Evolutionary conservation across 2,329 filamentous ascomycete species (phyloP).

Genomic region (Tolypocladium amazonense): DNA sequence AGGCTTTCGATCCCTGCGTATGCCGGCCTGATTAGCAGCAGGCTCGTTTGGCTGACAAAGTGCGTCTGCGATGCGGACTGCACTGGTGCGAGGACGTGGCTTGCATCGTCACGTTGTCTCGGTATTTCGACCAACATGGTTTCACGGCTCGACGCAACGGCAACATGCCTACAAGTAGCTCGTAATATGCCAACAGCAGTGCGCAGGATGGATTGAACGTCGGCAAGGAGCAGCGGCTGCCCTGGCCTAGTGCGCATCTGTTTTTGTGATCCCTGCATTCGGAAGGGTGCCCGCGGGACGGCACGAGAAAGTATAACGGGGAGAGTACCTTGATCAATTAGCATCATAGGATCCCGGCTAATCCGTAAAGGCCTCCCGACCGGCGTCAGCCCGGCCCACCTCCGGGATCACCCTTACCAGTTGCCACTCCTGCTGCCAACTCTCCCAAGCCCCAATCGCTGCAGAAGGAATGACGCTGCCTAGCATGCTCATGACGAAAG

Average conservation of each 20-base stretch:
- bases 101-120: no score
- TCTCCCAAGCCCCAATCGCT: not conserved
- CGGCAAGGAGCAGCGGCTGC: not conserved
- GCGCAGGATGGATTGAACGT: no score
- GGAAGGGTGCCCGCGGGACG: not conserved
- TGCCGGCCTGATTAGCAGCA: no score
- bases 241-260: not conserved
- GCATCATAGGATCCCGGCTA: no score
- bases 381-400: not conserved
- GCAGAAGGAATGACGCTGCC: not conserved
- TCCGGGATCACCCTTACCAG: not conserved
- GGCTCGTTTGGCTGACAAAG: no score
- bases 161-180: no score
- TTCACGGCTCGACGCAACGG: no score
- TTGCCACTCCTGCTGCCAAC: not conserved
- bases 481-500: not conserved
- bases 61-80: not conserved
- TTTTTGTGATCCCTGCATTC: not conserved
- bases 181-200: no score
- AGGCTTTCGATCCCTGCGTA: not conserved
- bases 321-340: not conserved
- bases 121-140: no score
- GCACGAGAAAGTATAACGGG: not conserved
- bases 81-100: no score
- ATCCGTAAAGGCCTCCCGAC: no score